Conservation (phyloP, 2,329 filamentous ascomycete species). For the Arthrobotrys sinensis region DNA sequence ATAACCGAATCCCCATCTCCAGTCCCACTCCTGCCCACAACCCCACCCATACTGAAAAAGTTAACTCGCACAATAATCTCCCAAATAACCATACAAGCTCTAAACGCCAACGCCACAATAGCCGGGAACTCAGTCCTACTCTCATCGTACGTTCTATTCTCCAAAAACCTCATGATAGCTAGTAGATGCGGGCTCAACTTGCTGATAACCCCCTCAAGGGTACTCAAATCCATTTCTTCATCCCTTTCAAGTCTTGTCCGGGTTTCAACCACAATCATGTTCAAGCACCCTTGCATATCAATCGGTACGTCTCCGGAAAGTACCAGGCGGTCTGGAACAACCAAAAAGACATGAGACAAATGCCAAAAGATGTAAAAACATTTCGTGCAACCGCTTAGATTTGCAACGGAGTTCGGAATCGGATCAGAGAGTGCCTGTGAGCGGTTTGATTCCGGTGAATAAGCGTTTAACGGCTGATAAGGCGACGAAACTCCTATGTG, state of each 20-base stretch:
- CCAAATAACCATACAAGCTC: conserved; percentile 64
- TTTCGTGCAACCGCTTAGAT: conserved; percentile 63
- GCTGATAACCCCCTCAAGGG: conserved; percentile 44
- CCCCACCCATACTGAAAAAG: conserved; percentile 58
- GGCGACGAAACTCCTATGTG: conserved; percentile 54
- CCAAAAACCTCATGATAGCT: conserved; percentile 63
- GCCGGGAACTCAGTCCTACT: conserved; percentile 64
- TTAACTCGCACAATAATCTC: conserved; percentile 63
- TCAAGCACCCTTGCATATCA: conserved; percentile 63
- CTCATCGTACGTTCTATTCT: conserved; percentile 62
- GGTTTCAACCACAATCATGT: conserved; percentile 62
- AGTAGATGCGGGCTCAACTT: conserved; percentile 62
- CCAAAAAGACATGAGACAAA: conserved; percentile 63
- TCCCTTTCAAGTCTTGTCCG: conserved; percentile 50
- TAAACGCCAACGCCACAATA: conserved; percentile 63
- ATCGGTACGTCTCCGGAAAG: conserved; percentile 64
- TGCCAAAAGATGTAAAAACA: conserved; percentile 64
- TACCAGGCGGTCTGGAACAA: conserved; percentile 63
- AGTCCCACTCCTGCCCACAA: neutral
- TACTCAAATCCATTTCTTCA: conserved; percentile 54
- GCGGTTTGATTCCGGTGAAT: conserved; percentile 56
- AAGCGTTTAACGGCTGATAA: conserved; percentile 51
- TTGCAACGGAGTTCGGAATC: conserved; percentile 47
- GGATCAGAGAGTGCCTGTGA: conserved; percentile 44
- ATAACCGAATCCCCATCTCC: conserved; percentile 38